Evolutionary conservation across 257 asterid genomes (phyloP), one percentile per base, ranked within the genome.

Genomic region (Phtheirospermum japonicum): DNA sequence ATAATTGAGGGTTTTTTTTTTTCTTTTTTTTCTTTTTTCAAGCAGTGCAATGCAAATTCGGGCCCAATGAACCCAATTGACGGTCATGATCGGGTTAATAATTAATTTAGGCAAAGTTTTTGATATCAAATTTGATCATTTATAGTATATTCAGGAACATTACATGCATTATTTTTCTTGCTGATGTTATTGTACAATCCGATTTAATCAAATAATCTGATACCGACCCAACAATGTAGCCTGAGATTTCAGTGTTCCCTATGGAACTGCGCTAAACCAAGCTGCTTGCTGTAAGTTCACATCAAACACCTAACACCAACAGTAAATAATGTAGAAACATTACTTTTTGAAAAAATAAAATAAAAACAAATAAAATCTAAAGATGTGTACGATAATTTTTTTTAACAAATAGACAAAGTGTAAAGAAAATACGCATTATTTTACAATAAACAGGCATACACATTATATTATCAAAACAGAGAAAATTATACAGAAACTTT

Each of bases 401-500:
- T n/a, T n/a, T n/a, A n/a, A n/a, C n/a, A n/a, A n/a, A n/a, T n/a
- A n/a, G n/a, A n/a, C n/a, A n/a, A n/a, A n/a, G n/a, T n/a, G n/a
- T n/a, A n/a, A 37, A 16, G 10, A 17, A 5, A 54, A 34, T 52
- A 84, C 96, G 87, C 75, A 90, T 95, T 17, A 96, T 86, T 80
- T 86, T 86, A 61, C 89, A 92, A 70, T 92, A 89, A 50, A 92
- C 96, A 32, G 98, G 99, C 99, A 92, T 89, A 96, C 99, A 92
- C 36, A n/a, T n/a, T n/a, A n/a, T n/a, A n/a, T n/a, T n/a, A n/a
- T n/a, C n/a, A n/a, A n/a, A n/a, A n/a, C n/a, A n/a, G n/a, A n/a
- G n/a, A n/a, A n/a, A n/a, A n/a, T n/a, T n/a, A n/a, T n/a, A n/a
- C n/a, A n/a, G n/a, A n/a, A n/a, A n/a, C n/a, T n/a, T n/a, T n/a